Percentiles rank a stretch among this genome's conserved stretches.
phyloP scores from a whole-genome alignment of 2,329 filamentous ascomycete species.

The Simplicillium aogashimaense region DNA sequence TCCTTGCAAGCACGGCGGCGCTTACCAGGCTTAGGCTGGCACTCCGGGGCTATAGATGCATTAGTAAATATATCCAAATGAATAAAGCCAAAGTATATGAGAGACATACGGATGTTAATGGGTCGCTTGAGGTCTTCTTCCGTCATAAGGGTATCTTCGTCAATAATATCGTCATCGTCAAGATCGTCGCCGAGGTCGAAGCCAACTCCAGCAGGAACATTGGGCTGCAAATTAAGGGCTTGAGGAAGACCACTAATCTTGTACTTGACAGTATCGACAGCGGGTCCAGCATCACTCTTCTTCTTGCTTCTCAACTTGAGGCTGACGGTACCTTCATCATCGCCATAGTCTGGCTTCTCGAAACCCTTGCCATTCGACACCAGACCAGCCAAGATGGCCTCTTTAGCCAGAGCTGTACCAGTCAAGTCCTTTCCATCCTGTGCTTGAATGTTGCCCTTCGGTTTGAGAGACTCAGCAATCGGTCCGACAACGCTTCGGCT shows the following conservation, averaged over 20 bases:
- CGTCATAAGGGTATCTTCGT: constrained; percentile 79
- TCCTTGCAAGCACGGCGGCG: constrained; percentile 93
- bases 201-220: constrained; percentile 48
- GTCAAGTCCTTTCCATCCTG: constrained; percentile 54
- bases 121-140: constrained; percentile 75
- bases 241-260: constrained; percentile 33
- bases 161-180: constrained; percentile 76
- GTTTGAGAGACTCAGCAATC: constrained; percentile 61
- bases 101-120: constrained; percentile 66
- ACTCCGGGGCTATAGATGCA: constrained; percentile 57
- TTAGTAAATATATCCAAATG: constrained; percentile 12
- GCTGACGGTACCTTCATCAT: constrained; percentile 45
- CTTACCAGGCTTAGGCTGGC: constrained; percentile 78
- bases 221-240: constrained; percentile 28
- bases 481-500: constrained; percentile 56
- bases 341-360: constrained; percentile 56
- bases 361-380: constrained; percentile 56
- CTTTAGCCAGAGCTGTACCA: constrained; percentile 46
- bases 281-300: constrained; percentile 13
- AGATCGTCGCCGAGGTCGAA: constrained; percentile 60
- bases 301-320: constrained; percentile 30
- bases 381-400: constrained; percentile 77
- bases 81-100: not conserved
- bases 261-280: constrained; percentile 15
- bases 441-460: constrained; percentile 56